Evolutionary conservation across 2,329 filamentous ascomycete species (phyloP).

Genomic region (Penicillium corylophilum): DNA sequence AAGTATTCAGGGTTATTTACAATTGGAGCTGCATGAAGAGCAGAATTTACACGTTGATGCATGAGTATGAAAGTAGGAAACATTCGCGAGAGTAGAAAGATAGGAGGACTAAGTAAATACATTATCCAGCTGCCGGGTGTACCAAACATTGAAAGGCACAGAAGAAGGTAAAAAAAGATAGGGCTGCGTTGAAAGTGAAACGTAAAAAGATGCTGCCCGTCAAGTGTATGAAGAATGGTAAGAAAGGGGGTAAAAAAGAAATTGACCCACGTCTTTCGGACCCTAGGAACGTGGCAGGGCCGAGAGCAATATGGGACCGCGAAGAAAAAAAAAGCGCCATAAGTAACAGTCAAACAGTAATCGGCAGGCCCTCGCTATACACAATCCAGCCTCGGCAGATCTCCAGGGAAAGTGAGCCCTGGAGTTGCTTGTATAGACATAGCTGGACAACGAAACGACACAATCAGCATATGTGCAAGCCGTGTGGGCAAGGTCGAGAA

Average conservation of each 20-base stretch:
- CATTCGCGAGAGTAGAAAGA: slow-evolving; percentile 15
- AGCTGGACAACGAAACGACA: slow-evolving; percentile 12
- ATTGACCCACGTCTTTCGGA: slow-evolving; percentile 26
- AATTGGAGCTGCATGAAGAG: not conserved
- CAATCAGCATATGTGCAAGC: slow-evolving; percentile 35
- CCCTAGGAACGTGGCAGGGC: slow-evolving; percentile 45
- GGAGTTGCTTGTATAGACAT: slow-evolving; percentile 3
- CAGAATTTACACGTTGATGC: not conserved
- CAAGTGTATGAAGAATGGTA: slow-evolving; percentile 19
- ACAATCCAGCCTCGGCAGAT: slow-evolving; percentile 23
- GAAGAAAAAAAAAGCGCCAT: slow-evolving; percentile 29
- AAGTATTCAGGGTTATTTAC: too few species aligned
- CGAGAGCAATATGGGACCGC: slow-evolving; percentile 29
- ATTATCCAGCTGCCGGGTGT: slow-evolving; percentile 36
- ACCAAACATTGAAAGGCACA: slow-evolving; percentile 25
- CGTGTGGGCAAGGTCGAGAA: slow-evolving; percentile 18
- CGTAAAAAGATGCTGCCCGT: not conserved
- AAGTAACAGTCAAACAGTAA: slow-evolving; percentile 19
- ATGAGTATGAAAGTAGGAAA: slow-evolving; percentile 1
- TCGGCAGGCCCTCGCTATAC: slow-evolving; percentile 32
- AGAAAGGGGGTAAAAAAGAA: slow-evolving; percentile 14
- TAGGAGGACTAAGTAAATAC: slow-evolving; percentile 38
- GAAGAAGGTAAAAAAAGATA: slow-evolving; percentile 20
- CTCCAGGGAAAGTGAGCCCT: slow-evolving; percentile 1
- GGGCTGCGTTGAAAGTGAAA: slow-evolving; percentile 11